Conservation (phyloP, 2,329 filamentous ascomycete genomes). For the Fusarium proliferatum region DNA sequence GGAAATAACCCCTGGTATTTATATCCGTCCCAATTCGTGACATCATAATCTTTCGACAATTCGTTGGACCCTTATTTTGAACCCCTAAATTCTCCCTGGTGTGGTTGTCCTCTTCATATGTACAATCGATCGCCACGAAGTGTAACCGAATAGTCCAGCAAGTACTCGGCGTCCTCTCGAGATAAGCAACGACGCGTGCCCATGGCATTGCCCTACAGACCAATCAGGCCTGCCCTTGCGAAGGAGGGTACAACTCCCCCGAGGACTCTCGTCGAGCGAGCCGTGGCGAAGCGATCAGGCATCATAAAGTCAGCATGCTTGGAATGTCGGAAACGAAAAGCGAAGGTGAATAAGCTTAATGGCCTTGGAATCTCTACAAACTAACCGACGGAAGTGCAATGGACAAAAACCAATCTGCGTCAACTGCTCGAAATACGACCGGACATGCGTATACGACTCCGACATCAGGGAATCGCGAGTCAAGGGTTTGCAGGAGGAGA, state of each 20-base stretch:
- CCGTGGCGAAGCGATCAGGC: not conserved
- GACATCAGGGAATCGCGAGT: not conserved
- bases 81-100: too few relatives aligned
- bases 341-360: not conserved
- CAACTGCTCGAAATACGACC: not conserved
- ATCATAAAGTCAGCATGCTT: constrained; percentile 12
- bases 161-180: too few relatives aligned
- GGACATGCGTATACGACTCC: constrained; percentile 14
- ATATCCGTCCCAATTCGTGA: too few relatives aligned
- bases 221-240: not conserved
- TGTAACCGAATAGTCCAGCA: too few relatives aligned
- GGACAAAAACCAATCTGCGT: not conserved
- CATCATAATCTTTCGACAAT: too few relatives aligned
- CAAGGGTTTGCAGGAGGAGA: not conserved
- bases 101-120: too few relatives aligned
- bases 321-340: constrained; percentile 7
- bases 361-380: too few relatives aligned
- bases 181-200: too few relatives aligned
- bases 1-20: too few relatives aligned
- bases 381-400: not conserved
- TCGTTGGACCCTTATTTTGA: too few relatives aligned
- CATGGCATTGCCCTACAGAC: not conserved
- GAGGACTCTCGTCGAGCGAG: not conserved
- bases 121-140: too few relatives aligned
- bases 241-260: not conserved